These are phyloP conservation scores for Neurospora pannonica DNA, from an alignment of 495 filamentous ascomycete species.

Conservation along the genomic window DNA sequence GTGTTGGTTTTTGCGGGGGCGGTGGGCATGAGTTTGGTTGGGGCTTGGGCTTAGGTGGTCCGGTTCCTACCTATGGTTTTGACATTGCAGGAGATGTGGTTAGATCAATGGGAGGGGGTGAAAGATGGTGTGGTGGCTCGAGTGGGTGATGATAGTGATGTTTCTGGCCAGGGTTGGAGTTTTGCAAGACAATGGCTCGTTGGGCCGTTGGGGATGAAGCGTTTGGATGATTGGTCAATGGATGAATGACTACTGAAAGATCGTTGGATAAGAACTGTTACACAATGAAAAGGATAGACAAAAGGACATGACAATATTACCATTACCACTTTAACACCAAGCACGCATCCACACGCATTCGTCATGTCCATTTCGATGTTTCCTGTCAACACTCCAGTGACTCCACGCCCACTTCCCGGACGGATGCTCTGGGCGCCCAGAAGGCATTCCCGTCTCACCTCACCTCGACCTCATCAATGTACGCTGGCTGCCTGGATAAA, in stretches of 20 bases:
- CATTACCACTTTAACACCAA: not conserved
- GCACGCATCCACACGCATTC: not conserved
- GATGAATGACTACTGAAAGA: not conserved
- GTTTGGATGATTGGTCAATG: not conserved
- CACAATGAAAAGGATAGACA: not conserved
- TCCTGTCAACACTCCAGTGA: not conserved
- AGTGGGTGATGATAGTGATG: no score
- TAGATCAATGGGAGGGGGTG: not conserved
- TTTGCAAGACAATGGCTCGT: not conserved
- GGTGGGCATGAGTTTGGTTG: slow-evolving; percentile 76
- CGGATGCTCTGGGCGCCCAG: not conserved
- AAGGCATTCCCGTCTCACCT: not conserved
- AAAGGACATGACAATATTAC: not conserved
- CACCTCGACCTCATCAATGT: not conserved
- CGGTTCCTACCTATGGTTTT: not conserved
- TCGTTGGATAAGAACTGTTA: not conserved
- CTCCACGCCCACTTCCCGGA: not conserved
- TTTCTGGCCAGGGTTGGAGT: no score
- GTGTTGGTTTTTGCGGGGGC: slow-evolving; percentile 67
- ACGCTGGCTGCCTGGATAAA: not conserved
- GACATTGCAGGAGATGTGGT: not conserved
- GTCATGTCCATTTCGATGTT: not conserved
- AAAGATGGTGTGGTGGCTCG: no score
- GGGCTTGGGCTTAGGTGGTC: slow-evolving; percentile 63
- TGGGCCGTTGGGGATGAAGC: not conserved